Evolutionary conservation across 768 basidiomycete genomes (phyloP), one percentile per base, ranked within the genome.

Genomic region (Heimioporus sp.): DNA sequence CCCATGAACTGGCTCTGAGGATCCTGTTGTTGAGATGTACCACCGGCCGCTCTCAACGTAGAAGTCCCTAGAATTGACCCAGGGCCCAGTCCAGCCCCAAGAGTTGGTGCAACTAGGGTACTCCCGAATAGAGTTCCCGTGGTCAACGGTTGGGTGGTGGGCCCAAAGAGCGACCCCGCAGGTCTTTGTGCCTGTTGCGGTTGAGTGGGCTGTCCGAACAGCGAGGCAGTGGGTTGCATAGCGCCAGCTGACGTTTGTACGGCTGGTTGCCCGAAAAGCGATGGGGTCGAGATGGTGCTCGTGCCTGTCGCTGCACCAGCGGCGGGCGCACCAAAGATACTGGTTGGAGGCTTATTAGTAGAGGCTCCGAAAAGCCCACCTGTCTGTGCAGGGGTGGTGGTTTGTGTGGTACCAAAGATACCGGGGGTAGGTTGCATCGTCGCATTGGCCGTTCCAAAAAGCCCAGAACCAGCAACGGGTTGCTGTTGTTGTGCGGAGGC

Each of bases 1-100:
- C 73, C 76, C 3, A 68, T 56, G 51, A 80, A 84, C 56, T 90
- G 83, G 12, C 73, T 71, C 52, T 83, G 82, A 8, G 83, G 75
- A 67, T 86, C 83, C n/a, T 75, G 75, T 53, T 82, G 79, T 45
- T 77, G 75, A 57, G 76, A 75, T 34, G 68, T 66, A 4, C 73
- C 54, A 6, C 60, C 57, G 49, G 80, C 75, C 24, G 57, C 4
- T 45, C 60, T 62, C 41, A 56, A 51, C 3, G 53, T 43, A 73
- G 58, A 55, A 75, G 58, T 35, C 76, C 62, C 59, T 9, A 64
- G 41, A 36, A 60, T 53, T 7, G 63, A 64, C 12, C 63, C 63
- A n/a, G 52, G 28, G 30, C 64, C 57, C 12, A 56, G 5, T 7
- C 62, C 52, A 11, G 65, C 60, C 51, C 63, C 70, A 34, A 77